Base-by-base conservation (phyloP, 257 asterid genomes). In the Fraxinus pennsylvanica region DNA sequence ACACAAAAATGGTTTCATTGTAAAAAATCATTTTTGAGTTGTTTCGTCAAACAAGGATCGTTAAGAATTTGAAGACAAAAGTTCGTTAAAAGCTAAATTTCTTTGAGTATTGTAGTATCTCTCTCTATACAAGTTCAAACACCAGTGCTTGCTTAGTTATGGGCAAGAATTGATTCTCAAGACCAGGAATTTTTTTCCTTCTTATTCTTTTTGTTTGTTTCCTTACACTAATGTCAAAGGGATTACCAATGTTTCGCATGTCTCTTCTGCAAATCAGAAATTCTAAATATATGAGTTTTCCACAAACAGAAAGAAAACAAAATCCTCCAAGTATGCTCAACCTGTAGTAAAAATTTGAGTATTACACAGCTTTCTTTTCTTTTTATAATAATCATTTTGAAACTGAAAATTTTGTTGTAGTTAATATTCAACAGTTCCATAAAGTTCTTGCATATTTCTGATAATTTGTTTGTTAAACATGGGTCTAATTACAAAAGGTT, bases 151-250 rank as follows among this genome's bases (percentile, higher is more conserved):
- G 68, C 79, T 41, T 19, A 17, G 29, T 74, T 70, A 50, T 69
- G 52, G 59, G 61, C 76, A 52, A 32, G 76, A 75, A 54, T 12
- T 54, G 41, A 75, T 75, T 71, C 65, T 81, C 70, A 32, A 15
- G 36, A 12, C 30, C 45, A 41, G 19, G 27, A 25, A 43, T 0
- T 19, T 32, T 35, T 10, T 70, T 70, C 19, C 19, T 41, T 41
- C 14, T 10, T 41, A 3, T 10, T 70, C 50, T 35, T 17, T 69
- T 36, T 70, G 6, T 35, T 35, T n/a, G 2, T 19, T 35, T 1
- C 36, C 17, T 35, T 5, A 32, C 43, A 21, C 30, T 69, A 32
- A 35, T 32, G 13, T 19, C 50, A 17, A 5, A 33, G 65, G 14
- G 27, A 13, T 47, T 47, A 47, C 19, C 19, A 45, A 45, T 5